Evolutionary conservation across 1,139 yeast genomes (phyloP), one percentile per base, ranked within the genome.

Genomic region (Yamadazyma atlantica): DNA sequence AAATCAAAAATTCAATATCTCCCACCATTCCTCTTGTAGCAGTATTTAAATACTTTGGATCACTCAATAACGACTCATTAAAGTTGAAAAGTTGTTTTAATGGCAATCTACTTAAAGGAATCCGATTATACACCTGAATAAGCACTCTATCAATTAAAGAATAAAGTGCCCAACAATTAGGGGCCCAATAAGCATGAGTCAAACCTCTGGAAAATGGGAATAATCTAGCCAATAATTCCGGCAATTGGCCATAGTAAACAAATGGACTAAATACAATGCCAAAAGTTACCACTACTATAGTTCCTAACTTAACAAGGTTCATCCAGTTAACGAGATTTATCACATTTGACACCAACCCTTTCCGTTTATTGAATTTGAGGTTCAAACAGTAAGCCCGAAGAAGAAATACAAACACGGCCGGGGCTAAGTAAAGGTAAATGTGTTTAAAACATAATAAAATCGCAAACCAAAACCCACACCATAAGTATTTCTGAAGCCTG

Each of bases 151-250:
- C 99, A n/a, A 73, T 46, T 49, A 87, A 85, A 1, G 97, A 86
- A 60, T 92, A 92, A 10, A 92, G 52, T 0, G 98, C 96, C 99
- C 99, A 92, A 37, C 89, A 69, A 52, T 92, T 92, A 4, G 98
- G 98, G 1, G 98, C 98, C 98, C 98, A 92, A 63, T 94, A 94
- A 0, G 97, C 97, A 60, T 94, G 98, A 4, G 97, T 92, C 29
- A 94, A 71, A 1, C 98, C 98, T 55, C 98, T 75, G 36, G 95
- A 85, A 56, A 92, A 92, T 4, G 98, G 98, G 62, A 92, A 92
- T 29, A 94, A 63, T 35, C 98, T 69, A 4, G 68, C 58, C 10
- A 87, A 36, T 13, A 92, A 63, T 45, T 87, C 80, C 1, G 86
- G 85, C 36, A 85, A 55, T 31, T 82, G 85, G 5, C 73, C 69